phyloP scores from a whole-genome alignment of 176 grass and related monocot species.

The Eragrostis curvula region DNA sequence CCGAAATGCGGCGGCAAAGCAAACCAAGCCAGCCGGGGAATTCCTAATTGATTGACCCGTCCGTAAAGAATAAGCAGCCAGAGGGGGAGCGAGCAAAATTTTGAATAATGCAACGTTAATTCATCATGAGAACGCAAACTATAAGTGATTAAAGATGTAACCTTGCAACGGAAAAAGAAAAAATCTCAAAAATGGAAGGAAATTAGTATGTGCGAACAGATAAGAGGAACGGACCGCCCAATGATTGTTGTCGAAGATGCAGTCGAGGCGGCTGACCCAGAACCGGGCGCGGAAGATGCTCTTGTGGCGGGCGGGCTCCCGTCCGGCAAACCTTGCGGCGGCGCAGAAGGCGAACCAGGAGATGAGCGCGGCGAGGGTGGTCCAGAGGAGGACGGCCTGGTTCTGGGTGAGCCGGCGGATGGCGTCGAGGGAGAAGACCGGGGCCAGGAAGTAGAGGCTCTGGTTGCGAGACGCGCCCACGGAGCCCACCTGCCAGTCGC shows the following conservation, averaged over 20 bases:
- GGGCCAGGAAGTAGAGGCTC: conserved; percentile 66
- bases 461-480: conserved; percentile 58
- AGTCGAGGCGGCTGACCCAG: conserved; percentile 85
- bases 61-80: conserved; percentile 8
- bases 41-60: neutral
- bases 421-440: conserved; percentile 71
- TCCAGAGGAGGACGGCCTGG: conserved; percentile 87
- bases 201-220: neutral
- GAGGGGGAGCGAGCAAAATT: neutral
- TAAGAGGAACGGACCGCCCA: conserved; percentile 57
- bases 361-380: conserved; percentile 55
- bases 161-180: neutral
- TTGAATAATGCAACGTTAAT: neutral
- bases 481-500: conserved; percentile 70
- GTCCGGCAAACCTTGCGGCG: conserved; percentile 41
- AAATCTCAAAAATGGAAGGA: neutral
- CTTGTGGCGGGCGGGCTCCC: conserved; percentile 42
- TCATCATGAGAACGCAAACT: neutral
- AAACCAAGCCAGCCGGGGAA: conserved; percentile 12
- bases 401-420: conserved; percentile 86
- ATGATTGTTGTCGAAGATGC: conserved; percentile 75
- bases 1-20: conserved; percentile 33
- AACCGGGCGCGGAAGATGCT: conserved; percentile 62
- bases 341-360: conserved; percentile 81
- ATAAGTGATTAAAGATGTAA: neutral